A percentile compares a stretch with the other conserved stretches of the same genome.
These are phyloP conservation scores for Candida boidinii DNA, from an alignment of 805 yeast genomes.

Conservation along the genomic window DNA sequence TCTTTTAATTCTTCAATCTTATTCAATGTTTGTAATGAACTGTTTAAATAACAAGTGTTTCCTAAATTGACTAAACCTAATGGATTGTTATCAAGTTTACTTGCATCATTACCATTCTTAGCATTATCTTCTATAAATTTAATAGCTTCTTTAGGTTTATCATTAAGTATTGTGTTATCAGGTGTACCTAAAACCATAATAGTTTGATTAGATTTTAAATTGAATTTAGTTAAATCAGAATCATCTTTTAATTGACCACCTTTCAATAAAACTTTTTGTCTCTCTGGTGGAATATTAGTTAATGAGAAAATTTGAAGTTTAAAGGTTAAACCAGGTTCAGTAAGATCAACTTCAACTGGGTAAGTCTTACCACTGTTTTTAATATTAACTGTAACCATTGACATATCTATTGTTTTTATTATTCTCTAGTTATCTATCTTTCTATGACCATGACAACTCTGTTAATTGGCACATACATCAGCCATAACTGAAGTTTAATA, in stretches of 20 bases:
- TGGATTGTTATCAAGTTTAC: constrained; percentile 38
- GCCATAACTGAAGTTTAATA: too few relatives aligned
- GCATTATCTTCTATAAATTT: constrained; percentile 58
- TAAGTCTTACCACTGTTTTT: constrained; percentile 66
- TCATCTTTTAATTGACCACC: constrained; percentile 84
- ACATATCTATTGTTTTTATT: constrained; percentile 12
- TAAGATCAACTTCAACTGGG: constrained; percentile 45
- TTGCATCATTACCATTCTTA: constrained; percentile 17
- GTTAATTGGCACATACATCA: too few relatives aligned
- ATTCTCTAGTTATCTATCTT: too few relatives aligned
- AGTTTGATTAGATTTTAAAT: constrained; percentile 54
- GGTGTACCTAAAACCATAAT: constrained; percentile 93
- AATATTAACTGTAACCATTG: constrained; percentile 29
- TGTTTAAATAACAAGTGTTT: constrained; percentile 70
- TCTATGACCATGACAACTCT: too few relatives aligned
- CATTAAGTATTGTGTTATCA: constrained; percentile 39
- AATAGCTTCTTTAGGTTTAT: constrained; percentile 41
- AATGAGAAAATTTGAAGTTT: constrained; percentile 61
- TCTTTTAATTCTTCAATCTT: constrained; percentile 34
- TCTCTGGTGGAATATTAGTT: constrained; percentile 78
- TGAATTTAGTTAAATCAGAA: constrained; percentile 36
- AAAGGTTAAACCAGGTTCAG: constrained; percentile 50
- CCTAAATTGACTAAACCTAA: constrained; percentile 65
- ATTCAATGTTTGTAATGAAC: constrained; percentile 53
- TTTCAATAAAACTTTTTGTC: constrained; percentile 85